Conservation (phyloP, 371 early-diverging fungal species). For the Syncephalastrum monosporum region DNA sequence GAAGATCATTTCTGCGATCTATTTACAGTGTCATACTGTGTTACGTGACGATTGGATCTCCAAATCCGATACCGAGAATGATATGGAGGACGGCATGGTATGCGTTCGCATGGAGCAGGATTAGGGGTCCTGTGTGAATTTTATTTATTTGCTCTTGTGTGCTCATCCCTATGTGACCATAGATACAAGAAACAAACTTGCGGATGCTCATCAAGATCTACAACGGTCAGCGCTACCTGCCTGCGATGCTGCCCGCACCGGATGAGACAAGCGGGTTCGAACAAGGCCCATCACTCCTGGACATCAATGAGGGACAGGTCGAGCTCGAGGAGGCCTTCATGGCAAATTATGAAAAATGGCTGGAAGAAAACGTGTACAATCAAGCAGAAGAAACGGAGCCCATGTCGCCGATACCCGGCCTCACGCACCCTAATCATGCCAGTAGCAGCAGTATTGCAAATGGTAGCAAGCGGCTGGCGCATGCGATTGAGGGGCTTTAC, state of each 20-base stretch:
- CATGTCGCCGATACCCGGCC: too few species aligned
- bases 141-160: too few species aligned
- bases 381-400: conserved; percentile 13
- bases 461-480: too few species aligned
- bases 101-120: neutral
- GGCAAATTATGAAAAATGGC: conserved; percentile 66
- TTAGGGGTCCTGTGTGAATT: too few species aligned
- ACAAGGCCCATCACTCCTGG: conserved; percentile 19
- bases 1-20: conserved; percentile 81
- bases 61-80: conserved; percentile 64
- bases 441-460: too few species aligned
- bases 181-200: conserved; percentile 66
- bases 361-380: conserved; percentile 59
- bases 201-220: conserved; percentile 62
- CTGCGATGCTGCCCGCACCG: conserved; percentile 34
- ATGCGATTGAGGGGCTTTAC: too few species aligned
- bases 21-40: conserved; percentile 63
- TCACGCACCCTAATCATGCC: too few species aligned
- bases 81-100: conserved; percentile 74
- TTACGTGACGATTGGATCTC: conserved; percentile 76
- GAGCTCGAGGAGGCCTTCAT: conserved; percentile 52
- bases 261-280: conserved; percentile 24
- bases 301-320: conserved; percentile 17
- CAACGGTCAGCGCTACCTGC: conserved; percentile 63
- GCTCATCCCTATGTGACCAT: neutral